Conservation (phyloP, 192 early-diverging fungal species). For the Entophlyctis luteolus region DNA sequence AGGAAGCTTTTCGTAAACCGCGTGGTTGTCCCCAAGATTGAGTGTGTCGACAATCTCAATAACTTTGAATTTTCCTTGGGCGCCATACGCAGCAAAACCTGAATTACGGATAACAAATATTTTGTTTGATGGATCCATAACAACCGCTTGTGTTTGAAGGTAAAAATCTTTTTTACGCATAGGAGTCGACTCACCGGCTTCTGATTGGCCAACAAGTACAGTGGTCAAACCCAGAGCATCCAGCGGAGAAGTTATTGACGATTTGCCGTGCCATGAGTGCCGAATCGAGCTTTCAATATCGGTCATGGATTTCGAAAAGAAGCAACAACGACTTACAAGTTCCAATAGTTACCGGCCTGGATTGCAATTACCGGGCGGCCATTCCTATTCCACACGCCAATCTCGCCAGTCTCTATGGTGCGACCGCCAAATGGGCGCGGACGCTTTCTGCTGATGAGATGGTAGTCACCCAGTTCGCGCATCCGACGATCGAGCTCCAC, state of each 20-base stretch:
- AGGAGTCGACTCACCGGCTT: too few species aligned
- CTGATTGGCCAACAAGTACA: conserved; percentile 44
- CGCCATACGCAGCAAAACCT: conserved; percentile 46
- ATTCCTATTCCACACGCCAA: conserved; percentile 36
- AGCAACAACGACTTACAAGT: conserved; percentile 16
- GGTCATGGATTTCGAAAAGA: not conserved
- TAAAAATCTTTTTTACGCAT: too few species aligned
- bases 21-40: conserved; percentile 39
- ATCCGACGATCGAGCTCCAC: conserved; percentile 42
- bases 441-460: conserved; percentile 35
- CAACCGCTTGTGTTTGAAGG: too few species aligned
- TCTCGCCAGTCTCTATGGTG: conserved; percentile 35
- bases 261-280: conserved; percentile 28
- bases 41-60: conserved; percentile 48
- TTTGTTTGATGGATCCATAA: conserved; percentile 43
- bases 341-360: conserved; percentile 40
- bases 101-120: conserved; percentile 47
- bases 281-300: conserved; percentile 4
- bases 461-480: conserved; percentile 26
- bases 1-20: conserved; percentile 25
- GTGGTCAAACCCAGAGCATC: conserved; percentile 42
- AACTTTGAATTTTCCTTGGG: conserved; percentile 34
- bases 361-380: conserved; percentile 41
- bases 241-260: conserved; percentile 31
- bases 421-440: conserved; percentile 27